These are phyloP conservation scores for Funneliformis geosporum DNA, from an alignment of 192 early-diverging fungal species.

Conservation along the genomic window DNA sequence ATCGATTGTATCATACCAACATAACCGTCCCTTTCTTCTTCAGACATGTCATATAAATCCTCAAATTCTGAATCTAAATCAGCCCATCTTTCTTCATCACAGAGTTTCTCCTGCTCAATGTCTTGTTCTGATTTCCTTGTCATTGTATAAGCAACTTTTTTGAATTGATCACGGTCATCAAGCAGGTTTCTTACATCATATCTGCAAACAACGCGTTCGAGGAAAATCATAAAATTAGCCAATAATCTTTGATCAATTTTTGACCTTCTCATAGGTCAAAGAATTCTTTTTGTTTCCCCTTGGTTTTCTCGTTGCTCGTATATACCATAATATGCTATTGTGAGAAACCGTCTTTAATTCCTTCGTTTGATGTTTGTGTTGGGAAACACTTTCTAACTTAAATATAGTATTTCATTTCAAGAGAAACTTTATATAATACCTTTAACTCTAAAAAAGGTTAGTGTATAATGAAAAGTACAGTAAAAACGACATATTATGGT, in stretches of 20 bases:
- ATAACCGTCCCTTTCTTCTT: slow-evolving; percentile 54
- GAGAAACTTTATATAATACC: slow-evolving; percentile 8
- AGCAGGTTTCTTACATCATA: slow-evolving; percentile 66
- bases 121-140: slow-evolving; percentile 23
- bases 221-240: background rate
- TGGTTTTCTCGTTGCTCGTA: background rate
- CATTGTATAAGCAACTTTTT: slow-evolving; percentile 17
- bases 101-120: slow-evolving; percentile 37
- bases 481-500: background rate
- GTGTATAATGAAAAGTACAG: background rate
- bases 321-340: background rate
- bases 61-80: slow-evolving; percentile 67
- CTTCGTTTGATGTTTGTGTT: background rate
- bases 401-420: background rate
- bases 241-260: background rate
- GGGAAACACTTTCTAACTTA: background rate
- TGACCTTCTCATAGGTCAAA: background rate
- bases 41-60: slow-evolving; percentile 51
- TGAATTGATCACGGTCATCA: slow-evolving; percentile 41
- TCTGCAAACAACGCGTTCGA: slow-evolving; percentile 40
- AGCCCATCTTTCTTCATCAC: slow-evolving; percentile 55
- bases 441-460: slow-evolving; percentile 19
- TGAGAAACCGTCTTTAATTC: background rate
- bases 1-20: slow-evolving; percentile 40
- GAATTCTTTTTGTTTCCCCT: background rate